Evolutionary conservation across 441 rosid species (phyloP).

Genomic region (Hura crepitans): DNA sequence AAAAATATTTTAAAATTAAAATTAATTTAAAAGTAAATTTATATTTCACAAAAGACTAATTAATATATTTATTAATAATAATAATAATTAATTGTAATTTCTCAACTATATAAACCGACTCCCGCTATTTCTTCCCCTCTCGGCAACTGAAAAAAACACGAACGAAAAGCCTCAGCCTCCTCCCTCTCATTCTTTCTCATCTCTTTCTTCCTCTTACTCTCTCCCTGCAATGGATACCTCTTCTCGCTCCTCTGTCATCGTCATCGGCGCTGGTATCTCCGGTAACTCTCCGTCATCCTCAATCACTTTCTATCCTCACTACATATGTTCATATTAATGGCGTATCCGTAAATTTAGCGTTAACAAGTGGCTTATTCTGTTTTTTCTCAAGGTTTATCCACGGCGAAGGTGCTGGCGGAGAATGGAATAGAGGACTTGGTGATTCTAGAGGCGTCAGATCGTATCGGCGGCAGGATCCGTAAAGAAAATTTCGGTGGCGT

Average conservation of each 20-base stretch:
- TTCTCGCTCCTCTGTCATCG: conserved; percentile 61
- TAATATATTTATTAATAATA: no score
- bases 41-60: no score
- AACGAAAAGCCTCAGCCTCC: background rate
- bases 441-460: conserved; percentile 82
- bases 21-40: no score
- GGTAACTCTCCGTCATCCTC: conserved; percentile 37
- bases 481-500: conserved; percentile 77
- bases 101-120: conserved; percentile 45
- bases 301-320: background rate
- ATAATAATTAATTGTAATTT: no score
- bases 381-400: conserved; percentile 58
- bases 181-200: no score
- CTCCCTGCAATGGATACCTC: conserved; percentile 38
- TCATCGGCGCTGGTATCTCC: conserved; percentile 93
- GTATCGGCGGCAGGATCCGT: conserved; percentile 82
- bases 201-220: no score
- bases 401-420: conserved; percentile 71
- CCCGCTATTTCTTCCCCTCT: conserved; percentile 39
- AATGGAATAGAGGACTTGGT: no score
- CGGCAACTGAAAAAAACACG: conserved; percentile 8
- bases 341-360: no score
- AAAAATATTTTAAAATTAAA: no score
- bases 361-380: background rate
- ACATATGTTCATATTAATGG: background rate